These are phyloP conservation scores for Aspergillus intermedius DNA, from an alignment of 2,329 filamentous ascomycete species.

Conservation along the genomic window DNA sequence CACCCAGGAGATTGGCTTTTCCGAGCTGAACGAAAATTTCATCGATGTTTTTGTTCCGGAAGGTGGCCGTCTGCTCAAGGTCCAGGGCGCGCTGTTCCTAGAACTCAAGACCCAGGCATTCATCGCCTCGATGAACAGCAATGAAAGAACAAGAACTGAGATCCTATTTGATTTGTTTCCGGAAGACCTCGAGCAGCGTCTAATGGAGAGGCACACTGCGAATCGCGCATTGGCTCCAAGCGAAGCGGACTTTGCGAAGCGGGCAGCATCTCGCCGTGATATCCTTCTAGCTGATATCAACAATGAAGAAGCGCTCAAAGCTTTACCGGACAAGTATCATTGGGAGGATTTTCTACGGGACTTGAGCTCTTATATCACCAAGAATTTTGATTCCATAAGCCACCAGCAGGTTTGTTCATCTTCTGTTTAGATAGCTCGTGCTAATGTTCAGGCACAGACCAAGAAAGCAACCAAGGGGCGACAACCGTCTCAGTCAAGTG, in stretches of 20 bases:
- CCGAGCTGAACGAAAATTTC: constrained; percentile 57
- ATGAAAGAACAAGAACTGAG: constrained; percentile 49
- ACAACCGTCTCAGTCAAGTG: constrained; percentile 30
- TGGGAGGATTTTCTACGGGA: constrained; percentile 60
- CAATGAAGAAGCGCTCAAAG: constrained; percentile 42
- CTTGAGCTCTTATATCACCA: constrained; percentile 52
- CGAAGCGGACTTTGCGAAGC: constrained; percentile 55
- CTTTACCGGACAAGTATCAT: constrained; percentile 53
- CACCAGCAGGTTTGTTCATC: constrained; percentile 38
- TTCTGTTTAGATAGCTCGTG: background rate
- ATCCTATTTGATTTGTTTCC: constrained; percentile 57
- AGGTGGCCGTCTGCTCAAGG: constrained; percentile 52
- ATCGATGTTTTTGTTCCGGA: constrained; percentile 58
- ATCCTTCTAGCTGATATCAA: constrained; percentile 52
- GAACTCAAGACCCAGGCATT: constrained; percentile 64
- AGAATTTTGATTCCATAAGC: constrained; percentile 50
- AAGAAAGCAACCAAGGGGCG: constrained; percentile 36
- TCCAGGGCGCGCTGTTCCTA: constrained; percentile 55
- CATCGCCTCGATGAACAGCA: constrained; percentile 54
- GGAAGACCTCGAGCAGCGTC: constrained; percentile 47
- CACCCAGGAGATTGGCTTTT: constrained; percentile 59
- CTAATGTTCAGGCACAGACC: constrained; percentile 22
- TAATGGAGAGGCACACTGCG: constrained; percentile 51
- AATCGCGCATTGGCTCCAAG: constrained; percentile 50
- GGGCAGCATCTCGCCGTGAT: constrained; percentile 49